These are phyloP conservation scores for Inga leiocalycina DNA, from an alignment of 306 rosid species.

Conservation along the genomic window DNA sequence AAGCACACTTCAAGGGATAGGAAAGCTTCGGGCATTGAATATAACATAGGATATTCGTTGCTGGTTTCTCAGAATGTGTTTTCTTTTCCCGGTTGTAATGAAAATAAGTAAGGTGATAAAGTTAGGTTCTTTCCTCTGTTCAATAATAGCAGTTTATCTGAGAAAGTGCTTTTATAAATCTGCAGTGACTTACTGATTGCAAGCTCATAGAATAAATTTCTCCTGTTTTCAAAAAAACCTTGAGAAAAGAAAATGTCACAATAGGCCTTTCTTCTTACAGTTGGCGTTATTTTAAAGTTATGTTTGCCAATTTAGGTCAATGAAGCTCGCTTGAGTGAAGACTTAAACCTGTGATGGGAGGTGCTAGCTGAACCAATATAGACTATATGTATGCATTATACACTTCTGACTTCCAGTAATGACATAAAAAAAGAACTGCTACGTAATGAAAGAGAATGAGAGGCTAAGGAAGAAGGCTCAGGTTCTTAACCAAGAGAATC, in stretches of 20 bases:
- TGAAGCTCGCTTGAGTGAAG: too few species aligned
- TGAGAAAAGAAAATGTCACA: neutral
- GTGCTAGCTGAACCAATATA: too few species aligned
- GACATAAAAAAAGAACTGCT: too few species aligned
- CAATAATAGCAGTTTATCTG: slow-evolving; percentile 11
- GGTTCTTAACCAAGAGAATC: too few species aligned
- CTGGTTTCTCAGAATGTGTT: slow-evolving; percentile 7
- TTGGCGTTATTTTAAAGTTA: slow-evolving; percentile 10
- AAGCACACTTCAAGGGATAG: slow-evolving; percentile 81
- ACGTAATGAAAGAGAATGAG: too few species aligned
- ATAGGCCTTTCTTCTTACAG: neutral
- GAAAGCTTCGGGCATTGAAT: slow-evolving; percentile 77
- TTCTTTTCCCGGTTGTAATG: neutral
- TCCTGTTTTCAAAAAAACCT: slow-evolving; percentile 20
- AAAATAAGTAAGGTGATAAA: neutral
- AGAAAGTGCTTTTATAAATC: slow-evolving; percentile 2
- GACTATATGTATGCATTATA: too few species aligned
- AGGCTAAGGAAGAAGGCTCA: too few species aligned
- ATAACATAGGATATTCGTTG: neutral
- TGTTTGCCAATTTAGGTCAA: too few species aligned
- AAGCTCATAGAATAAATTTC: slow-evolving; percentile 6
- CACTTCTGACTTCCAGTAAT: too few species aligned
- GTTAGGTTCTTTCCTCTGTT: slow-evolving; percentile 22
- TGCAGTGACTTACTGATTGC: slow-evolving; percentile 24
- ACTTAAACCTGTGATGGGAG: too few species aligned